Evolutionary conservation across 2,329 filamentous ascomycete species (phyloP), one percentile per base, ranked within the genome.

Genomic region (Clonostachys solani): DNA sequence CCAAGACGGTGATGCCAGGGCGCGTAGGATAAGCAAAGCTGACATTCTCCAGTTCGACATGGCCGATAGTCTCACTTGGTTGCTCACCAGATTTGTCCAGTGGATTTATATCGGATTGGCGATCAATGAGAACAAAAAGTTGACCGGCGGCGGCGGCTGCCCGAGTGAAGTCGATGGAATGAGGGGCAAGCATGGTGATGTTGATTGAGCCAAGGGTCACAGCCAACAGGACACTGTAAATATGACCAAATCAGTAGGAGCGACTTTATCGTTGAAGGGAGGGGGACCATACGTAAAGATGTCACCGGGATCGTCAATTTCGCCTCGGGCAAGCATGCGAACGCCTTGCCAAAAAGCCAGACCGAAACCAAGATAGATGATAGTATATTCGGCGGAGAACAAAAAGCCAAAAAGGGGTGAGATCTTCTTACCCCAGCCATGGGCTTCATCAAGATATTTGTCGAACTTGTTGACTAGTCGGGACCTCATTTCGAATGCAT

Each of bases 1-100:
- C 75, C 84, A 97, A 92, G 38, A 97, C 88, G 2, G 84, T 81
- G 5, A 96, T 91, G 58, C 96, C 92, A 0, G 92, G 89, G 12
- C 92, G 82, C 7, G 91, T 96, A 5, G 94, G 94, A 59, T 99
- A 97, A 56, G 96, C 92, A 66, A 96, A 92, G 64, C 88, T 94
- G 61, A 97, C 77, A 56, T 89, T 79, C 55, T 84, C 81, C 41
- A 99, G 78, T 55, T 92, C 86, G 48, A 99, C 85, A 15, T 81
- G 82, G 33, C 94, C 94, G 5, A 19, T 10, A 16, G 45, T 38
- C 13, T 19, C 49, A 86, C 73, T 2, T 96, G 76, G 19, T 80
- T 67, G 90, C 50, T 81, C 74, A 16, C 94, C 94, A 9, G 77
- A 73, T 6, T 79, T 74, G 4, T 79, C 80, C 6, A 82, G 81